Evolutionary conservation across 179 eudicot species (phyloP).

Genomic region (Beta macrorhiza): DNA sequence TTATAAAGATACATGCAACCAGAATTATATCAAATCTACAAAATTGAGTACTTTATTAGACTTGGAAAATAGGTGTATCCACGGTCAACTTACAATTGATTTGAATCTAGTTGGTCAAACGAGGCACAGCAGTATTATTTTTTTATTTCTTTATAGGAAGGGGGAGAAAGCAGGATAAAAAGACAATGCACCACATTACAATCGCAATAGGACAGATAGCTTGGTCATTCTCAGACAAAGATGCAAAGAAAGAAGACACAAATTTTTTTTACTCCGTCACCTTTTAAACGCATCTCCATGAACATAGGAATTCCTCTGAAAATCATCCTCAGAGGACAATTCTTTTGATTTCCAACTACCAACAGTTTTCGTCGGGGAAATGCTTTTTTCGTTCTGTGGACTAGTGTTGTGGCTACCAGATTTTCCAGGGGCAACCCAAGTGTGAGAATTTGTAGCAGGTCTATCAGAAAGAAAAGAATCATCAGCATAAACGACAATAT

Average conservation of each 20-base stretch:
- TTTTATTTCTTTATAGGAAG: not conserved
- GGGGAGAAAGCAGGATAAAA: not conserved
- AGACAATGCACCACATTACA: not conserved
- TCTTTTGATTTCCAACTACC: conserved; percentile 8
- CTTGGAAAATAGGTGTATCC: not conserved
- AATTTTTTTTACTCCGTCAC: not conserved
- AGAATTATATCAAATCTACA: not conserved
- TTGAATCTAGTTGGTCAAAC: not conserved
- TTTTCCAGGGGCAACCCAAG: conserved; percentile 1
- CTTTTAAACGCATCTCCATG: not conserved
- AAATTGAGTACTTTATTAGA: not conserved
- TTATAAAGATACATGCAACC: not conserved
- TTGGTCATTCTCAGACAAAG: conserved; percentile 1
- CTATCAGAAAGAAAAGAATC: conserved; percentile 4
- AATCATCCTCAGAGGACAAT: not conserved
- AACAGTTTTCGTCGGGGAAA: not conserved
- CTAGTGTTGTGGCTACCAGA: not conserved
- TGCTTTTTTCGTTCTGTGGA: not conserved
- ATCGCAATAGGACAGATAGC: not conserved
- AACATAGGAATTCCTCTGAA: conserved; percentile 1
- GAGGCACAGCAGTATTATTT: not conserved
- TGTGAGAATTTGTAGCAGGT: conserved; percentile 2
- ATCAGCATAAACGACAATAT: not conserved
- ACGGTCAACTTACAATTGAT: not conserved
- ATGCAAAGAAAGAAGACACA: not conserved